phyloP scores from a whole-genome alignment of 345 rosid genomes.

The Corymbia maculata region DNA sequence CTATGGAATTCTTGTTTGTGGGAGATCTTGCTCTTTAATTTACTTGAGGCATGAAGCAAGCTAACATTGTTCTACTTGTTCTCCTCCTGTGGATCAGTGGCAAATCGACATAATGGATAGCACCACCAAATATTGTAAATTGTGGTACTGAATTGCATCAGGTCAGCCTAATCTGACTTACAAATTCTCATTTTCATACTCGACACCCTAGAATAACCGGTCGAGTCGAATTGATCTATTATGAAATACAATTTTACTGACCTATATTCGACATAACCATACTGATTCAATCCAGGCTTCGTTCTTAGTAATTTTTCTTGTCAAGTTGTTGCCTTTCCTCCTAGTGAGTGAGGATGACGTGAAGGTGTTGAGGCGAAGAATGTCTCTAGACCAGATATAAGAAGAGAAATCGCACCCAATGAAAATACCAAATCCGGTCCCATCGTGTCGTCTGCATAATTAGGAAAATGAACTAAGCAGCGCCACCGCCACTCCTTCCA shows the following conservation, averaged over 20 bases:
- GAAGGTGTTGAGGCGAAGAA: rapidly evolving
- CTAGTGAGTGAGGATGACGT: background rate
- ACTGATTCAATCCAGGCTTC: background rate
- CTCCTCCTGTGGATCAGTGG: background rate
- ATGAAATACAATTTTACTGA: rapidly evolving
- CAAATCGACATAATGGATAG: rapidly evolving
- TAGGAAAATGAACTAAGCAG: background rate
- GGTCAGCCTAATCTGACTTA: rapidly evolving
- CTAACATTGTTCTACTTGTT: background rate
- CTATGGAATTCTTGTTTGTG: background rate
- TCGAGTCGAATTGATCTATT: background rate
- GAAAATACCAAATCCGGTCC: background rate
- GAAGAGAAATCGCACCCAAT: background rate
- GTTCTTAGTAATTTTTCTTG: background rate
- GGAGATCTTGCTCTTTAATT: background rate
- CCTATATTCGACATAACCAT: rapidly evolving
- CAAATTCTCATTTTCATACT: background rate
- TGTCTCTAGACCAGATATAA: background rate
- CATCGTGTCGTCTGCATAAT: background rate
- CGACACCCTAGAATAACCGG: rapidly evolving
- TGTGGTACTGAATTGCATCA: rapidly evolving
- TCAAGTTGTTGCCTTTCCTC: background rate
- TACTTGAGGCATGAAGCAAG: background rate
- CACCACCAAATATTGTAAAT: background rate
- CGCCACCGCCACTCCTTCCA: background rate